phyloP scores from a whole-genome alignment of 257 asterid genomes.

The Voacanga thouarsii region DNA sequence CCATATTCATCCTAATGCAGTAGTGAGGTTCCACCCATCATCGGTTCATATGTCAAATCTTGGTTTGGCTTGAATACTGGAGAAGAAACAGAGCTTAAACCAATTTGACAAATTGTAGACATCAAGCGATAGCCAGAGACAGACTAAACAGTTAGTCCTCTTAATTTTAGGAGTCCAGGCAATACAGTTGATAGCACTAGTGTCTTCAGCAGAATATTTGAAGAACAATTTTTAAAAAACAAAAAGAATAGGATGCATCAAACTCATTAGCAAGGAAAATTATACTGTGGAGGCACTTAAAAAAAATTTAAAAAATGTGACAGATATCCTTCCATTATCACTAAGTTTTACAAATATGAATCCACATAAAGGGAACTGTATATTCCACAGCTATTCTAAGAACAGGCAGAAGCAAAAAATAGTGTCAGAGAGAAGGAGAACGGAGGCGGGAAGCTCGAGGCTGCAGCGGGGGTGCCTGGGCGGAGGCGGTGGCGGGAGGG shows the following conservation, averaged over 20 bases:
- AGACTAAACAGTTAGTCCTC: constrained; percentile 98
- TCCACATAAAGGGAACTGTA: not conserved
- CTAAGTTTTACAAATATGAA: not conserved
- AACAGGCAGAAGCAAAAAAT: no score
- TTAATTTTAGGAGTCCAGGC: constrained; percentile 97
- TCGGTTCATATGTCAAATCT: constrained; percentile 88
- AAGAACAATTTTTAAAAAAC: constrained; percentile 15
- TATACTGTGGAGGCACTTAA: not conserved
- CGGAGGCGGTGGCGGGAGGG: no score
- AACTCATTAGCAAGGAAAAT: not conserved
- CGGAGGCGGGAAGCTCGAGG: no score
- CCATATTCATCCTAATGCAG: constrained; percentile 99
- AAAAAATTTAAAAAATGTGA: not conserved
- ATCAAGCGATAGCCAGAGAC: constrained; percentile 98
- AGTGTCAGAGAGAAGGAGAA: no score
- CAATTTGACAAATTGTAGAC: constrained; percentile 95
- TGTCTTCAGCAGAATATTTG: constrained; percentile 91
- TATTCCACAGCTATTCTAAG: no score
- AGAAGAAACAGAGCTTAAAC: constrained; percentile 86
- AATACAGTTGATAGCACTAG: constrained; percentile 93
- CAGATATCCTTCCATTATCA: not conserved
- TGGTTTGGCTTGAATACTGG: constrained; percentile 78
- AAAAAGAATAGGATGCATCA: constrained; percentile 22
- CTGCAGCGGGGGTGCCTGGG: no score
- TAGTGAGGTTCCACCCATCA: constrained; percentile 88